phyloP scores from a whole-genome alignment of 345 rosid genomes.

The Aegle marmelos region DNA sequence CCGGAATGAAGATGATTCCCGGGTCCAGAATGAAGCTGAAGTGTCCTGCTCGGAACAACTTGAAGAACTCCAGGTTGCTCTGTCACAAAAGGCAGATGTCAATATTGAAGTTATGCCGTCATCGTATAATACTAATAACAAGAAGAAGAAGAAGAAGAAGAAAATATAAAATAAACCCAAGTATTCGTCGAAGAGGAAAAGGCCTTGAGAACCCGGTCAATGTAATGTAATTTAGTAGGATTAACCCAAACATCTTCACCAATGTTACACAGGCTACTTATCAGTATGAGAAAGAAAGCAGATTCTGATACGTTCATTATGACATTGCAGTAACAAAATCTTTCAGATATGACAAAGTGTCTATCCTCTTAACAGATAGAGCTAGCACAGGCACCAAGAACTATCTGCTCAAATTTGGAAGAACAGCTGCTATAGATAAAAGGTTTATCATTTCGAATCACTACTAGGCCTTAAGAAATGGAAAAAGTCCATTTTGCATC shows the following conservation, averaged over 20 bases:
- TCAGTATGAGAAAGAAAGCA: not conserved
- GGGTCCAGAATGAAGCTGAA: conserved; percentile 54
- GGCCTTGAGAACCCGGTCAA: no score
- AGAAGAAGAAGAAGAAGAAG: not conserved
- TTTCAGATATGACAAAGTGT: no score
- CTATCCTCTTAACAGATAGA: not conserved
- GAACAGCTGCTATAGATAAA: not conserved
- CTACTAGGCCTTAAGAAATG: not conserved
- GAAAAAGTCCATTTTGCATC: not conserved
- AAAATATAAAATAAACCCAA: not conserved
- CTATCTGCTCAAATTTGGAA: not conserved
- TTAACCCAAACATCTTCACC: not conserved
- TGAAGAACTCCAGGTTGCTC: conserved; percentile 91
- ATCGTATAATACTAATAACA: not conserved
- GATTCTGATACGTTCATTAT: no score
- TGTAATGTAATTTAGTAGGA: not conserved
- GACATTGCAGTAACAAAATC: no score
- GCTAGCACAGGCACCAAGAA: not conserved
- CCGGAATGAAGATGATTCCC: conserved; percentile 1
- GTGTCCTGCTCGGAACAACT: conserved; percentile 60
- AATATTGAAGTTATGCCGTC: not conserved
- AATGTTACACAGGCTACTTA: no score
- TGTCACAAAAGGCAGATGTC: conserved; percentile 27
- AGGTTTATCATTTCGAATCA: not conserved
- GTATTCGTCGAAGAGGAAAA: not conserved